Evolutionary conservation across 768 basidiomycete species (phyloP).

Genomic region (Lentinula detonsa): DNA sequence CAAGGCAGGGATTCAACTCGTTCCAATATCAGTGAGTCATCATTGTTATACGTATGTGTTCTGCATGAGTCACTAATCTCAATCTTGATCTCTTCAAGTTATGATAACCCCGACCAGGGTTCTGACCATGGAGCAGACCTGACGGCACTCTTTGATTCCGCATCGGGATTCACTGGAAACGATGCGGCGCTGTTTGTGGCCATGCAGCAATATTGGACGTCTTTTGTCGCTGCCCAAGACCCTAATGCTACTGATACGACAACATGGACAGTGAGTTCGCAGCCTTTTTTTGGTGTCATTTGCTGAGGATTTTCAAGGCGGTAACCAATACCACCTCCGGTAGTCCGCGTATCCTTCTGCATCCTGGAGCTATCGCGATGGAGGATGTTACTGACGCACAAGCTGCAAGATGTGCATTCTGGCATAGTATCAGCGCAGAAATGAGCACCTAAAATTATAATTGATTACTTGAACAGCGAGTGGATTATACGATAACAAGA

Average conservation of each 20-base stretch:
- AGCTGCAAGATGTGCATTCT: slow-evolving; percentile 7
- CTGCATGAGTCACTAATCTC: neutral
- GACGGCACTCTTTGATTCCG: slow-evolving; percentile 26
- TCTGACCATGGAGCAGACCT: slow-evolving; percentile 32
- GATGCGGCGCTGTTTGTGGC: slow-evolving; percentile 25
- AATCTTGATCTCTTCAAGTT: slow-evolving; percentile 16
- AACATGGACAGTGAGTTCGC: slow-evolving; percentile 23
- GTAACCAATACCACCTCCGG: neutral
- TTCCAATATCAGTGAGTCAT: slow-evolving; percentile 31
- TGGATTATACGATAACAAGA: no score
- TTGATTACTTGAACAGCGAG: no score
- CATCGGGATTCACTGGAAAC: slow-evolving; percentile 14
- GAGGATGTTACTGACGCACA: neutral
- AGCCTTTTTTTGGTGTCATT: neutral
- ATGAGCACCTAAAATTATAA: neutral
- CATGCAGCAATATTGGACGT: slow-evolving; percentile 35
- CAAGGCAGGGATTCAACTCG: slow-evolving; percentile 12
- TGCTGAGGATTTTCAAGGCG: neutral
- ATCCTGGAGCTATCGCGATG: slow-evolving; percentile 6
- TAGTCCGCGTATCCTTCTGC: slow-evolving; percentile 6
- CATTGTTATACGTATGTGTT: neutral
- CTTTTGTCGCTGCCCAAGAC: slow-evolving; percentile 27
- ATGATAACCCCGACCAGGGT: slow-evolving; percentile 33
- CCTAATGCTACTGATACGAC: slow-evolving; percentile 17
- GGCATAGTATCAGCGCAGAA: slow-evolving; percentile 7